phyloP scores from a whole-genome alignment of 2,329 filamentous ascomycete species.

The Sclerotinia nivalis region DNA sequence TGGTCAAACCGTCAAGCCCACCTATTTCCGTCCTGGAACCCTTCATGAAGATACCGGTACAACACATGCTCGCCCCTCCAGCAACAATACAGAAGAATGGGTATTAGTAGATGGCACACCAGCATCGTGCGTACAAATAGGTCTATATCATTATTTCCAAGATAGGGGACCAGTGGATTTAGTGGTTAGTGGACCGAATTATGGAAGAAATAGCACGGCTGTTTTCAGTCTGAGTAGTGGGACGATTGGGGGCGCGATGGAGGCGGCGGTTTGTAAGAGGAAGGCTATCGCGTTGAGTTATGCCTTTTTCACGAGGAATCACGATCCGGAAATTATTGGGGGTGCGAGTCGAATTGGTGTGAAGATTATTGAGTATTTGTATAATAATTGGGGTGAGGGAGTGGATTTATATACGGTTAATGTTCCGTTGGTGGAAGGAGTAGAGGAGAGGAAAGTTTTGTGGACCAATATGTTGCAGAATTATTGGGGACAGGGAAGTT shows the following conservation, averaged over 20 bases:
- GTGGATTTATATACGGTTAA: conserved; percentile 91
- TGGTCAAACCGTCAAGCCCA: conserved; percentile 79
- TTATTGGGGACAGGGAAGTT: conserved; percentile 80
- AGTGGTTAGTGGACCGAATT: conserved; percentile 79
- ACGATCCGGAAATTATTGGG: conserved; percentile 78
- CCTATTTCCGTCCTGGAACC: conserved; percentile 74
- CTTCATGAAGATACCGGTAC: conserved; percentile 66
- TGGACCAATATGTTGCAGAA: conserved; percentile 90
- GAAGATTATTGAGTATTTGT: conserved; percentile 75
- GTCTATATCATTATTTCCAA: conserved; percentile 75
- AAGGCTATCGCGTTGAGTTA: conserved; percentile 82
- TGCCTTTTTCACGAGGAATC: conserved; percentile 80
- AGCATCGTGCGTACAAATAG: conserved; percentile 79
- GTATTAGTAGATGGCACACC: conserved; percentile 79
- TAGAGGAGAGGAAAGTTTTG: conserved; percentile 71
- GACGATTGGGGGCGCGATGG: conserved; percentile 74
- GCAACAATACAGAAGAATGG: conserved; percentile 69
- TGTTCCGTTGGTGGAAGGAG: conserved; percentile 77
- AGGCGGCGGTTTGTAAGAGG: conserved; percentile 70
- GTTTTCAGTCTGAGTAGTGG: conserved; percentile 77
- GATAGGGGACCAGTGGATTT: conserved; percentile 72
- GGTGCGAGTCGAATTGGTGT: conserved; percentile 75
- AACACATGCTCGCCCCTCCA: conserved; percentile 59
- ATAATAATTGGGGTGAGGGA: conserved; percentile 69
- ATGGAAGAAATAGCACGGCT: conserved; percentile 78